Conservation (phyloP, 192 early-diverging fungal species). For the Piromyces finnis region DNA sequence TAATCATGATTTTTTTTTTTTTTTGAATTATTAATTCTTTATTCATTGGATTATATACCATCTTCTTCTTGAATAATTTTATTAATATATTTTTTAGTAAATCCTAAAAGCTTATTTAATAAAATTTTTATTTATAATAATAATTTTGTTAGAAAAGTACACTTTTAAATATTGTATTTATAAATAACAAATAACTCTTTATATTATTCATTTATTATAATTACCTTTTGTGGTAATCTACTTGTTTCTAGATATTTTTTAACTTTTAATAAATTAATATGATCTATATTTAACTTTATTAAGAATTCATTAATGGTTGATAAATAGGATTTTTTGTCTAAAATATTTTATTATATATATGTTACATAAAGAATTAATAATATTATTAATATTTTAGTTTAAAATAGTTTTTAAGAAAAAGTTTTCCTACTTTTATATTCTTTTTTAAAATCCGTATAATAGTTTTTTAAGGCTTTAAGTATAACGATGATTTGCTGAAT, state of each 20-base stretch:
- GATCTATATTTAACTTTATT: constrained; percentile 5
- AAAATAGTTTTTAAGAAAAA: too few relatives aligned
- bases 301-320: constrained; percentile 2
- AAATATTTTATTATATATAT: too few relatives aligned
- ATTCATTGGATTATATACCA: background rate
- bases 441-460: background rate
- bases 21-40: too few relatives aligned
- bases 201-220: background rate
- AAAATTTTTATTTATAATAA: too few relatives aligned
- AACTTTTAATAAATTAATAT: constrained; percentile 10
- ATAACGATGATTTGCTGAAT: constrained; percentile 53
- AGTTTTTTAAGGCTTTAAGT: constrained; percentile 25
- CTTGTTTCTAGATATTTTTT: constrained; percentile 7
- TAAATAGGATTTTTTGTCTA: background rate
- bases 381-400: too few relatives aligned
- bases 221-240: constrained; percentile 7
- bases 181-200: background rate
- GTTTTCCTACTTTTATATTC: constrained; percentile 1
- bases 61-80: background rate
- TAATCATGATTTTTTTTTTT: too few relatives aligned
- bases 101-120: background rate
- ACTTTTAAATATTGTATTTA: too few relatives aligned
- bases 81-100: background rate
- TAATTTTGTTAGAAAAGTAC: too few relatives aligned
- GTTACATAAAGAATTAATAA: too few relatives aligned